phyloP scores from a whole-genome alignment of 2,329 filamentous ascomycete species.

The Pochonia chlamydosporia region DNA sequence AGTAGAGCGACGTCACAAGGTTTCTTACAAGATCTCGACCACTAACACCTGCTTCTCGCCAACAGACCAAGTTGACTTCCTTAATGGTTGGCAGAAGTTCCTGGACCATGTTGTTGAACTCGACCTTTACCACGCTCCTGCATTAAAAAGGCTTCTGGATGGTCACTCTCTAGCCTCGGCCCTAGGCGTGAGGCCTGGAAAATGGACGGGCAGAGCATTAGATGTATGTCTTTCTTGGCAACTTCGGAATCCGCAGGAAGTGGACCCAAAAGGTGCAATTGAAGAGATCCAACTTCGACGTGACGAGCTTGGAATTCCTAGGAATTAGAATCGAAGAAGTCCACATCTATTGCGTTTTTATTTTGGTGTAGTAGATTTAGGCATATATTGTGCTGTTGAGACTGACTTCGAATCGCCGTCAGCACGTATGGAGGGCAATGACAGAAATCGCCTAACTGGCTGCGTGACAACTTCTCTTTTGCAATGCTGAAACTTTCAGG shows the following conservation, averaged over 20 bases:
- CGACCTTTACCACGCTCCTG: slow-evolving; percentile 51
- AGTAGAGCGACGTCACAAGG: slow-evolving; percentile 16
- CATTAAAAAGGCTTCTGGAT: slow-evolving; percentile 62
- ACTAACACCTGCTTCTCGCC: not conserved
- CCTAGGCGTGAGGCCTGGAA: slow-evolving; percentile 65
- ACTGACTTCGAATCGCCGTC: too few species aligned
- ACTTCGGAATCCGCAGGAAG: slow-evolving; percentile 65
- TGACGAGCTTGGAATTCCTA: slow-evolving; percentile 43
- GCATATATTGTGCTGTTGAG: too few species aligned
- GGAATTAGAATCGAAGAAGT: not conserved
- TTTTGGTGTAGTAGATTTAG: too few species aligned
- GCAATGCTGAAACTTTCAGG: too few species aligned
- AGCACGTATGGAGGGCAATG: too few species aligned
- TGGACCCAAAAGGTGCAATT: slow-evolving; percentile 53
- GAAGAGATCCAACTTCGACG: slow-evolving; percentile 49
- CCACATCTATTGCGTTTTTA: too few species aligned
- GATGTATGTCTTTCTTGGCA: slow-evolving; percentile 85
- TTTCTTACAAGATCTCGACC: not conserved
- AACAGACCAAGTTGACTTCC: slow-evolving; percentile 38
- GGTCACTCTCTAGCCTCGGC: slow-evolving; percentile 66
- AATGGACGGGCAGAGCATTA: slow-evolving; percentile 78
- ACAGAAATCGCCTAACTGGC: too few species aligned
- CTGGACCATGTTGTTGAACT: slow-evolving; percentile 48
- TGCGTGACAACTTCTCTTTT: too few species aligned
- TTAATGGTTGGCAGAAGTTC: slow-evolving; percentile 48